Base-by-base conservation (phyloP, 2,329 filamentous ascomycete species). In the Epichloe coenophiala region DNA sequence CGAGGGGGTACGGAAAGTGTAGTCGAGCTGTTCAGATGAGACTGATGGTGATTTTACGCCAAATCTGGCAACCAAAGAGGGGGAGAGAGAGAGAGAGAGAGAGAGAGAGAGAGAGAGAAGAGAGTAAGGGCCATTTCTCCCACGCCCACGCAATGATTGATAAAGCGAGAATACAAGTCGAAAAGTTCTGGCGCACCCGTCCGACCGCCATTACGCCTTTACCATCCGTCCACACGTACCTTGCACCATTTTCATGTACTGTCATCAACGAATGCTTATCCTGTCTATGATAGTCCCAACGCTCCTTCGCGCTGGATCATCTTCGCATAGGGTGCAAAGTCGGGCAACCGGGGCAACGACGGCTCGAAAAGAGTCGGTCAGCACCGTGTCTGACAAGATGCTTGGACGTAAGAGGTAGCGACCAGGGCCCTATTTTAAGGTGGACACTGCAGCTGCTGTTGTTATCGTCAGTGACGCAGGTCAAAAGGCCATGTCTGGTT, bases 341-440 rank as follows among this genome's bases (percentile, higher is more conserved):
- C 33, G 27, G 40, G 37, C 40, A 45, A 44, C 21, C 35, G 15
- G 39, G 47, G 11, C 21, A 47, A 51, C 38, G 23, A 36, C 33
- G 17, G 35, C 13, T 36, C 33, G 3, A 21, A 41, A 51, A 53
- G 49, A 51, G 53, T 55, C 53, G 53, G 53, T 55, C 53, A 53
- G 49, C 40, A 12, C 40, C 9, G 27, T n/a, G 15, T 42, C 37
- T 21, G 49, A 44, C 40, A 27, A 17, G 21, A 49, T 23, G 21
- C 33, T 43, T 13, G 35, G 8, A 42, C 35, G 19, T 21, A 36
- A 38, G 45, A 44, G 45, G 40, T n/a, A 27, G 37, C 17, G 43
- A 17, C 19, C 35, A 27, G 7, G 7, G 27, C 17, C 40, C 44
- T 40, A 42, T 49, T 48, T 23, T 45, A 27, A 33, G 42, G 40